Evolutionary conservation across 371 early-diverging fungal species (phyloP).

Genomic region (Batrachochytrium dendrobatidis): DNA sequence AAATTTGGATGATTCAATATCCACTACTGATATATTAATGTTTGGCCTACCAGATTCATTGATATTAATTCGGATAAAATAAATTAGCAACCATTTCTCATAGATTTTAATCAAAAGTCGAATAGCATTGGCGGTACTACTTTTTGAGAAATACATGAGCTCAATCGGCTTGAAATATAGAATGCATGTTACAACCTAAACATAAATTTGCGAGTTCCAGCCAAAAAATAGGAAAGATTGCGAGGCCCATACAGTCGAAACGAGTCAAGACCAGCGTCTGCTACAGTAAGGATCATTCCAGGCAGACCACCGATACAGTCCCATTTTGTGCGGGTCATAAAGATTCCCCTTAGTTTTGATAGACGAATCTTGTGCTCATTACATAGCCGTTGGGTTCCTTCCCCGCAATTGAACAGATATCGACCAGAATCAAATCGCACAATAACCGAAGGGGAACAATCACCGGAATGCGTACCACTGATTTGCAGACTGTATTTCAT

Average conservation of each 20-base stretch:
- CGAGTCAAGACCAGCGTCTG: constrained; percentile 58
- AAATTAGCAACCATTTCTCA: too few relatives aligned
- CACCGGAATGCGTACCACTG: constrained; percentile 58
- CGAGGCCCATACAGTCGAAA: constrained; percentile 46
- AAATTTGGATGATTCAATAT: too few relatives aligned
- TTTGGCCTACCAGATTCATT: too few relatives aligned
- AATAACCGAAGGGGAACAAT: constrained; percentile 67
- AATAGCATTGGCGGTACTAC: not conserved
- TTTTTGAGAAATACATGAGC: constrained; percentile 4
- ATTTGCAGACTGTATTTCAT: constrained; percentile 79
- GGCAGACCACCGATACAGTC: constrained; percentile 81
- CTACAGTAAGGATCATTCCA: constrained; percentile 73
- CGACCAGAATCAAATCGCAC: constrained; percentile 71
- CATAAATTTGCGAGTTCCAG: constrained; percentile 69
- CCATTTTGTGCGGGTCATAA: constrained; percentile 76
- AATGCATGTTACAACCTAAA: too few relatives aligned
- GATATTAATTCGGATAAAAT: too few relatives aligned
- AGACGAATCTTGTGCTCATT: constrained; percentile 66
- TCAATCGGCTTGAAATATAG: not conserved
- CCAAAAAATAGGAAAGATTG: constrained; percentile 75
- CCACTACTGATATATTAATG: too few relatives aligned
- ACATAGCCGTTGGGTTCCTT: constrained; percentile 84
- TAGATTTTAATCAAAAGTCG: not conserved
- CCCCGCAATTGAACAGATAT: constrained; percentile 92
- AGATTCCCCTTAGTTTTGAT: constrained; percentile 62